Conservation (phyloP, 2,329 filamentous ascomycete species). For the Colletotrichum musicola region DNA sequence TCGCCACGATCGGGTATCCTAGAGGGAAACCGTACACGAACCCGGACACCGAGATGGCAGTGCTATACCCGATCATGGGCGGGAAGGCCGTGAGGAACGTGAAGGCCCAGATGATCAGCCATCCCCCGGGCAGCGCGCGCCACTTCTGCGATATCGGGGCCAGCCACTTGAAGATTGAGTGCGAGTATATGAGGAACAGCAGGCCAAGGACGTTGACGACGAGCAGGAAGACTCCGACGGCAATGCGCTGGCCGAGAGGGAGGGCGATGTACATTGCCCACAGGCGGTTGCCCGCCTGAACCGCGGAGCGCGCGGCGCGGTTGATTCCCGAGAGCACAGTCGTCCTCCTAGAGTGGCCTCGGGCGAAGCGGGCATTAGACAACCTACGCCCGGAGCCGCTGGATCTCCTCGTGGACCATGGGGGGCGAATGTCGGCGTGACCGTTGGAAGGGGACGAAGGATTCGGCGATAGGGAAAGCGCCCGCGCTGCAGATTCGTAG, state of each 20-base stretch:
- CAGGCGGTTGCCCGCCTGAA: conserved; percentile 59
- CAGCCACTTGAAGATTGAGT: conserved; percentile 82
- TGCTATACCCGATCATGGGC: conserved; percentile 88
- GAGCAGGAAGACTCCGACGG: conserved; percentile 65
- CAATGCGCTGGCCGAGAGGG: conserved; percentile 71
- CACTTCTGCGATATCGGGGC: conserved; percentile 80
- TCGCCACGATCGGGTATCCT: conserved; percentile 87
- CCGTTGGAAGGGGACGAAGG: conserved; percentile 46
- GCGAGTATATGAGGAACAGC: conserved; percentile 81
- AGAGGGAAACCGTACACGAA: conserved; percentile 68
- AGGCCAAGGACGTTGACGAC: conserved; percentile 69
- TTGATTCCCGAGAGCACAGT: conserved; percentile 47
- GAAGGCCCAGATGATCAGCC: conserved; percentile 79
- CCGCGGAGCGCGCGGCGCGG: conserved; percentile 55
- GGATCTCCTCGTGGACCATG: conserved; percentile 47
- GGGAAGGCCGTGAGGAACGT: conserved; percentile 86
- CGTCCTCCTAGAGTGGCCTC: conserved; percentile 32
- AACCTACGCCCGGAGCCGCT: conserved; percentile 49
- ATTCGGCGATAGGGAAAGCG: conserved; percentile 59
- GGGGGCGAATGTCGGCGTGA: conserved; percentile 60
- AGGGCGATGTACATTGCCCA: conserved; percentile 67
- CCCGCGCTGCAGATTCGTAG: conserved; percentile 63
- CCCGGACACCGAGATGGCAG: conserved; percentile 68
- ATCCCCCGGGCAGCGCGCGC: conserved; percentile 80
- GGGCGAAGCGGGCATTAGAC: conserved; percentile 55